Base-by-base conservation (phyloP, 2,329 filamentous ascomycete genomes). In the Neurospora sp. region DNA sequence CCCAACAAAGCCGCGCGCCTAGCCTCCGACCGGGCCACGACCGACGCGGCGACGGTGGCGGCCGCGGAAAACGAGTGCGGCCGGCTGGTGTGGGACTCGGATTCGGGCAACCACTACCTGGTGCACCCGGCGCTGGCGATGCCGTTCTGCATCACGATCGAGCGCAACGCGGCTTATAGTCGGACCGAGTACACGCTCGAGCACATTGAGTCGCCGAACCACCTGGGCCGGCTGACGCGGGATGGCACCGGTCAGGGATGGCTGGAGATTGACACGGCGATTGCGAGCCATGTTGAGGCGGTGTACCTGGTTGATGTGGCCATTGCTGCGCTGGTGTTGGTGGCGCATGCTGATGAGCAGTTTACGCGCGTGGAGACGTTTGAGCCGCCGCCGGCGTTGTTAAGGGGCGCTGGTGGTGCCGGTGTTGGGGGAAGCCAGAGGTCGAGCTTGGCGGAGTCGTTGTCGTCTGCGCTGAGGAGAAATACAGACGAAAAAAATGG, bases 41-140 rank as follows among this genome's bases (percentile, higher is more conserved):
- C 85, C 62, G 88, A 91, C 76, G 82, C 85, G 2, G 82, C 85
- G 0, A 85, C 90, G 10, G 83, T 89, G 4, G 83, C 84, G 70
- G 86, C 89, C 40, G 90, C 90, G 0, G 88, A 91, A 77, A 84
- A 86, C 39, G 90, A 93, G 79, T 89, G 87, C 74, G 91, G 88
- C 33, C 85, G 89, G 2, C 85, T 94, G 2, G 87, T 91, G n/a
- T 93, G 90, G 86, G 88, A 90, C 75, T 85, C 86, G 38, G 88
- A 90, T 75, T 84, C 82, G 70, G 78, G 80, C 6, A 85, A 81
- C 74, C 85, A 89, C 78, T 90, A 87, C 77, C 81, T 90, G n/a
- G 87, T 86, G 38, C 88, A 90, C 76, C 87, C 87, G 2, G 85
- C 87, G 0, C 82, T 90, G 19, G 85, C 86, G n/a, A 85, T 86